phyloP scores from a whole-genome alignment of 2,329 filamentous ascomycete species.

The Laburnicola sp. region DNA sequence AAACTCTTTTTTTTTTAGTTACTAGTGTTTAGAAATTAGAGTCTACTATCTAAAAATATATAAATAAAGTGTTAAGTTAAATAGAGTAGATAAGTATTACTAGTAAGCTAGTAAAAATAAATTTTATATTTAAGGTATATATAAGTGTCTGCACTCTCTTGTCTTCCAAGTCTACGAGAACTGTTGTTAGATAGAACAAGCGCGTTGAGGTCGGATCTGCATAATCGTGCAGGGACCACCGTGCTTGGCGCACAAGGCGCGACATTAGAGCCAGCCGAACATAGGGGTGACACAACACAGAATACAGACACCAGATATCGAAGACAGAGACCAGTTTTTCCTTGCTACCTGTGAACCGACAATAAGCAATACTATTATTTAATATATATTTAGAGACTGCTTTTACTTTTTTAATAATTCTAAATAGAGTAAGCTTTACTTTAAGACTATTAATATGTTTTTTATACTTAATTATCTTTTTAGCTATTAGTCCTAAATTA shows the following conservation, averaged over 20 bases:
- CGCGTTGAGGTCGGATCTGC: no score
- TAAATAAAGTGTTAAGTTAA: not conserved
- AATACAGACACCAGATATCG: no score
- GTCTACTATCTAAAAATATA: not conserved
- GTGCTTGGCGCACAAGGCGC: no score
- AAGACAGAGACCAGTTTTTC: no score
- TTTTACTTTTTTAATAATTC: not conserved
- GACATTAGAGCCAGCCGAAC: no score
- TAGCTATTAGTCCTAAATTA: no score
- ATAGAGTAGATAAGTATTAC: slow-evolving; percentile 3
- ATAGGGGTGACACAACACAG: no score
- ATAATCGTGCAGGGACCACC: no score
- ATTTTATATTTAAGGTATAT: not conserved
- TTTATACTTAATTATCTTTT: no score
- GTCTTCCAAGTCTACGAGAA: no score
- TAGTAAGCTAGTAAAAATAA: not conserved
- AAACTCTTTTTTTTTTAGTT: not conserved
- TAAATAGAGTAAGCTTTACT: not conserved
- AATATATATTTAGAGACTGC: slow-evolving; percentile 2
- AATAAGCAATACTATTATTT: not conserved
- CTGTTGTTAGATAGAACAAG: no score
- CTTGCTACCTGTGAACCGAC: no score
- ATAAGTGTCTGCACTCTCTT: not conserved
- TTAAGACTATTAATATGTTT: not conserved
- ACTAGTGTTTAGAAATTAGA: not conserved